Evolutionary conservation across 495 filamentous ascomycete species (phyloP).

Genomic region (Annulohypoxylon stygium): DNA sequence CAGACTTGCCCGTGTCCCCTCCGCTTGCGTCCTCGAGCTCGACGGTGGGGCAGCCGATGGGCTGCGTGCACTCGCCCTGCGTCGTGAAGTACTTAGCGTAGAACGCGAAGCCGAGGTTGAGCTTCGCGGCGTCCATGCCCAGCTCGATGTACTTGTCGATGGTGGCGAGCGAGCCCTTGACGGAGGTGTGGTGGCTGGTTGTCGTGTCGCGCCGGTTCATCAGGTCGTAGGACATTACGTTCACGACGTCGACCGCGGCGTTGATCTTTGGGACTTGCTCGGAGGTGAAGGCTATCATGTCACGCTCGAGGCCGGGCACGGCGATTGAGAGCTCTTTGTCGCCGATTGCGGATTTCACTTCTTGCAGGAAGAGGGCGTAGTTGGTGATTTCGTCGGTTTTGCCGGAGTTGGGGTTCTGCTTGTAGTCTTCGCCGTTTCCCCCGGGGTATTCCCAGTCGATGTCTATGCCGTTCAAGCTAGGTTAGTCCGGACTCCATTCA

Average conservation of each 20-base stretch:
- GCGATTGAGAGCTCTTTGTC: slow-evolving; percentile 73
- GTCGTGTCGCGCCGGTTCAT: slow-evolving; percentile 73
- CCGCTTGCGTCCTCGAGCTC: slow-evolving; percentile 69
- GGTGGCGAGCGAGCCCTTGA: slow-evolving; percentile 63
- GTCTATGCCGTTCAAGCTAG: slow-evolving; percentile 46
- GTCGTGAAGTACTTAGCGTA: slow-evolving; percentile 77
- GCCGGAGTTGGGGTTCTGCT: slow-evolving; percentile 66
- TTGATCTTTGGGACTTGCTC: slow-evolving; percentile 70
- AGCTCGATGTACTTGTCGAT: slow-evolving; percentile 68
- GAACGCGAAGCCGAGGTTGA: slow-evolving; percentile 75
- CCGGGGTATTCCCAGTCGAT: slow-evolving; percentile 81
- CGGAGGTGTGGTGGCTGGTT: slow-evolving; percentile 69
- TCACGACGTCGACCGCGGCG: slow-evolving; percentile 72
- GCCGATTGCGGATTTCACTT: slow-evolving; percentile 68
- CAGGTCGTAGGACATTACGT: slow-evolving; percentile 76
- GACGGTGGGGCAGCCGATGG: slow-evolving; percentile 68
- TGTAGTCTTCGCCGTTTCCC: slow-evolving; percentile 72
- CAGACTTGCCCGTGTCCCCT: slow-evolving; percentile 68
- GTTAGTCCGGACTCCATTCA: background rate
- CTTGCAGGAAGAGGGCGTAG: slow-evolving; percentile 69
- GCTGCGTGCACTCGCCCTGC: slow-evolving; percentile 55
- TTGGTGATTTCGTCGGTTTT: slow-evolving; percentile 70
- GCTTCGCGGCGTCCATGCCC: slow-evolving; percentile 65
- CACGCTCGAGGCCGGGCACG: slow-evolving; percentile 67
- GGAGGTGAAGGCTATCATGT: slow-evolving; percentile 74